A percentile compares a stretch with the other conserved stretches of the same genome.
These are phyloP conservation scores for Ceratocystiopsis sp. DNA, from an alignment of 2,329 filamentous ascomycete genomes.

Conservation along the genomic window DNA sequence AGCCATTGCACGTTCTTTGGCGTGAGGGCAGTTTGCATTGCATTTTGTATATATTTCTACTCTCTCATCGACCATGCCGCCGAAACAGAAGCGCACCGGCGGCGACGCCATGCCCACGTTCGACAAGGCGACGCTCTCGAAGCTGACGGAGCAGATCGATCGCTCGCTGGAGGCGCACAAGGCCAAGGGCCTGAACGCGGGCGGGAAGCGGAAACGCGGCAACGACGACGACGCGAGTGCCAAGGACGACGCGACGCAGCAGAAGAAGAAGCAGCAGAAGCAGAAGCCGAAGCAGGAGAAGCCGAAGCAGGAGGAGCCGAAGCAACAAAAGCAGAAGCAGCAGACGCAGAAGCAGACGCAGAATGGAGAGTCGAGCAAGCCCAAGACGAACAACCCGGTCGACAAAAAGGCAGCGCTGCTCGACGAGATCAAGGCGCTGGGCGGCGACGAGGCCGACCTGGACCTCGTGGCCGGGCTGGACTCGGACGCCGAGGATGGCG, in stretches of 20 bases:
- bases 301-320: constrained; percentile 15
- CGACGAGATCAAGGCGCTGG: constrained; percentile 46
- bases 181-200: constrained; percentile 12
- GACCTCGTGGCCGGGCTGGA: constrained; percentile 39
- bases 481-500: constrained; percentile 30
- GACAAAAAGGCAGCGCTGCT: constrained; percentile 23
- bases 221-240: background rate
- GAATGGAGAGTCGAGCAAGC: constrained; percentile 13
- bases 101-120: constrained; percentile 16
- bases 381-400: constrained; percentile 2
- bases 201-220: constrained; percentile 9
- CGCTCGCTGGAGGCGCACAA: constrained; percentile 27
- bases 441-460: constrained; percentile 47
- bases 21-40: no score
- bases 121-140: constrained; percentile 31
- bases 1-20: background rate
- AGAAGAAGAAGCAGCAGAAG: background rate
- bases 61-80: constrained; percentile 9
- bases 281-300: background rate
- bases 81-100: constrained; percentile 16
- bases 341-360: constrained; percentile 12
- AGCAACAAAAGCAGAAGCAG: constrained; percentile 21
- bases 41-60: no score
- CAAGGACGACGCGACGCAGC: constrained; percentile 2
- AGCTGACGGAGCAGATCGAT: constrained; percentile 40